These are phyloP conservation scores for Vigna reflexopilosa DNA, from an alignment of 306 rosid genomes.

Conservation along the genomic window DNA sequence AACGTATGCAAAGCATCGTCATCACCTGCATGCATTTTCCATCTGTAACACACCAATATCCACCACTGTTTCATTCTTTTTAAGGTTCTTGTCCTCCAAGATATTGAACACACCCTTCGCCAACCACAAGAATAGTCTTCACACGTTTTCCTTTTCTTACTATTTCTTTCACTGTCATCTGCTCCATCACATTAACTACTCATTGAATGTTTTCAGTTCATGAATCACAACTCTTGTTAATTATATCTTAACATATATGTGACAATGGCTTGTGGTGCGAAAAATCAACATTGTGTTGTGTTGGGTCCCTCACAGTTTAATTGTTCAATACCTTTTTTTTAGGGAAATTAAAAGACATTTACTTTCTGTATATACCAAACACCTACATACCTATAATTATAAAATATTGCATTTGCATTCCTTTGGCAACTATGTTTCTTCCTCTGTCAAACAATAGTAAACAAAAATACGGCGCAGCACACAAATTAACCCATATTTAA, in stretches of 20 bases:
- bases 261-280: neutral
- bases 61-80: neutral
- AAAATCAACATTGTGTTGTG: neutral
- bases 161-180: neutral
- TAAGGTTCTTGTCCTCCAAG: slow-evolving; percentile 32
- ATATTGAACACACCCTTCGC: neutral
- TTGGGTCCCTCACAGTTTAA: neutral
- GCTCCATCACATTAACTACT: neutral
- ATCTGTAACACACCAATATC: neutral
- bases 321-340: neutral
- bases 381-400: neutral
- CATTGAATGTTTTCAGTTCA: neutral
- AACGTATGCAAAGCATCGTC: slow-evolving; percentile 29
- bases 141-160: neutral
- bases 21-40: neutral
- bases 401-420: neutral
- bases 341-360: neutral
- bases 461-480: slow-evolving; percentile 19
- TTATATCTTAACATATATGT: neutral
- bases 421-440: neutral
- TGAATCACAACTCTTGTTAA: neutral
- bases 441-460: slow-evolving; percentile 10
- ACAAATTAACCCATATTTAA: neutral
- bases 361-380: neutral
- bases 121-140: slow-evolving; percentile 11